Evolutionary conservation across 495 filamentous ascomycete genomes (phyloP).

Genomic region (Penicillium cinerascens): DNA sequence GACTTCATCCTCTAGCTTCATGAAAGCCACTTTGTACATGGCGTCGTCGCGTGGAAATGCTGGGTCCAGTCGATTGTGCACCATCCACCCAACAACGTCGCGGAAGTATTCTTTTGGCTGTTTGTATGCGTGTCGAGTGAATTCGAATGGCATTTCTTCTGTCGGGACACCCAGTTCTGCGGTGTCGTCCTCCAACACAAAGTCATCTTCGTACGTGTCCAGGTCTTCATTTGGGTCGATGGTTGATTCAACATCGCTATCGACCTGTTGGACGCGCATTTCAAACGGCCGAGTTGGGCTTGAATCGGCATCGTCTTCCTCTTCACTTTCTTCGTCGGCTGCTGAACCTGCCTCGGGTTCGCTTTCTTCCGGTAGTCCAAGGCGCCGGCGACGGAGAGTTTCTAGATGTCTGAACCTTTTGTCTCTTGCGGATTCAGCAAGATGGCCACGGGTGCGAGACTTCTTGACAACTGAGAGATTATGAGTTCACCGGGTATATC

Average conservation of each 20-base stretch:
- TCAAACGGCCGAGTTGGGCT: background rate
- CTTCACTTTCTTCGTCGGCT: constrained; percentile 16
- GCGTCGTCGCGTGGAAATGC: constrained; percentile 62
- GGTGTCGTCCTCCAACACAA: constrained; percentile 64
- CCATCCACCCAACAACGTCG: constrained; percentile 77
- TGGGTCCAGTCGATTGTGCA: constrained; percentile 73
- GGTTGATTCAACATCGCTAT: constrained; percentile 37
- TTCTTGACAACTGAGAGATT: constrained; percentile 30
- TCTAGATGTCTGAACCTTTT: constrained; percentile 49
- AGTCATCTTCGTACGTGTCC: constrained; percentile 67
- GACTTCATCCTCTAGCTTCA: constrained; percentile 71
- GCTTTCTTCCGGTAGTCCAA: constrained; percentile 48
- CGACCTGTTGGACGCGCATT: constrained; percentile 4
- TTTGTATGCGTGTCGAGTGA: constrained; percentile 61
- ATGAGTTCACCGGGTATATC: background rate
- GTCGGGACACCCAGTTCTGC: constrained; percentile 60
- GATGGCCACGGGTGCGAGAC: constrained; percentile 40
- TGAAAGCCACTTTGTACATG: constrained; percentile 68
- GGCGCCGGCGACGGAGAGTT: constrained; percentile 52
- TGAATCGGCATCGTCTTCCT: constrained; percentile 2
- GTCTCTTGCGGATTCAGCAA: constrained; percentile 40
- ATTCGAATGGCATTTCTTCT: constrained; percentile 65
- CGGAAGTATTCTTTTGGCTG: constrained; percentile 75
- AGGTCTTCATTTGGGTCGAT: constrained; percentile 38
- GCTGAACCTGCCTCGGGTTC: constrained; percentile 14